Conservation (phyloP, 2,329 filamentous ascomycete genomes). For the Pseudogymnoascus sp. region DNA sequence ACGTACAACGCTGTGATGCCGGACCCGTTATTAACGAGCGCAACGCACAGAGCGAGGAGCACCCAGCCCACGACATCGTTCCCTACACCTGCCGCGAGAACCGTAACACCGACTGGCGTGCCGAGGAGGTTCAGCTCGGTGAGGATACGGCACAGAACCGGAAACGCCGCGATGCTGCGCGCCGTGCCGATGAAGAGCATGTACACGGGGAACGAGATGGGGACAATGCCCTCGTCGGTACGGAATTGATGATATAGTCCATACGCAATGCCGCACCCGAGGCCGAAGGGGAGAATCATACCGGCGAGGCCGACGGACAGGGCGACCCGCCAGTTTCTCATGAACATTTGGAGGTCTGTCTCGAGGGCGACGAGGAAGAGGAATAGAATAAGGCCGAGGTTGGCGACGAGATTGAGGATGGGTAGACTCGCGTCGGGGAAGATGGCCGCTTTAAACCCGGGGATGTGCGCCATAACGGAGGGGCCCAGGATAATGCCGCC, state of each 20-base stretch:
- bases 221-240: conserved; percentile 40
- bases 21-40: conserved; percentile 79
- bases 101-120: conserved; percentile 80
- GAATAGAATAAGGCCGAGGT: conserved; percentile 76
- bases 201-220: conserved; percentile 55
- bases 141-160: conserved; percentile 87
- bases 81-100: conserved; percentile 82
- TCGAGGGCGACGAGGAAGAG: conserved; percentile 84
- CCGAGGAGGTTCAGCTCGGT: conserved; percentile 81
- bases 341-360: conserved; percentile 71
- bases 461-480: conserved; percentile 81
- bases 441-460: conserved; percentile 67
- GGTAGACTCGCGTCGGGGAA: conserved; percentile 73
- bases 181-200: conserved; percentile 86
- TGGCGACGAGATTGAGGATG: conserved; percentile 69
- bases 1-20: conserved; percentile 83
- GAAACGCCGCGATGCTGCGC: conserved; percentile 85
- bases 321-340: conserved; percentile 75
- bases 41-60: conserved; percentile 84
- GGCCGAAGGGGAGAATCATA: conserved; percentile 75
- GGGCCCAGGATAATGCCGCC: conserved; percentile 81
- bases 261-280: conserved; percentile 74
- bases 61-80: conserved; percentile 94
- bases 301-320: conserved; percentile 70
- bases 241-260: conserved; percentile 72